These are phyloP conservation scores for Penicillium sp. DNA, from an alignment of 2,329 filamentous ascomycete species.

Conservation along the genomic window DNA sequence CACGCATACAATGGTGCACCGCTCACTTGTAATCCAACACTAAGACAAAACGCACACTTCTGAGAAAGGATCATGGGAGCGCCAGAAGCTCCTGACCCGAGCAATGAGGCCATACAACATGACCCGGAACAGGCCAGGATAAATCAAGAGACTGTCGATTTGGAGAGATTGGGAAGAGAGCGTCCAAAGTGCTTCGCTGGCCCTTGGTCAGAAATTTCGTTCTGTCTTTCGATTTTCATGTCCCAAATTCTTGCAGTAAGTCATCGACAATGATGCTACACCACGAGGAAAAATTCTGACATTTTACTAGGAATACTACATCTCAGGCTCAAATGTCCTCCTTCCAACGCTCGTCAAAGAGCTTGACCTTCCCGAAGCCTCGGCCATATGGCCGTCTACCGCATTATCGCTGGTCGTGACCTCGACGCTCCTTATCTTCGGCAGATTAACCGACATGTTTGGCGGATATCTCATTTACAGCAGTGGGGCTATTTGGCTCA, in stretches of 20 bases:
- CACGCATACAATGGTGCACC: neutral
- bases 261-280: conserved; percentile 1
- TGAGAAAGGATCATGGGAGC: conserved; percentile 1
- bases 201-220: conserved; percentile 58
- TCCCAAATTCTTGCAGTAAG: conserved; percentile 63
- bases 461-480: conserved; percentile 66
- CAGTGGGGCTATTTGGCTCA: conserved; percentile 62
- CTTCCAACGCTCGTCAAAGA: conserved; percentile 63
- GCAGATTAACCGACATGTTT: conserved; percentile 58
- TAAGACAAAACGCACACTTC: neutral
- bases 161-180: conserved; percentile 63
- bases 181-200: conserved; percentile 58
- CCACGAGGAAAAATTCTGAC: neutral
- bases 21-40: neutral
- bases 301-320: conserved; percentile 63
- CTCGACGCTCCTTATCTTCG: conserved; percentile 55
- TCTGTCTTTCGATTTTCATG: conserved; percentile 61
- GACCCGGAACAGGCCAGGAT: conserved; percentile 5
- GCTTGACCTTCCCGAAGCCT: conserved; percentile 66
- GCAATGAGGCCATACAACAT: neutral
- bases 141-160: conserved; percentile 22
- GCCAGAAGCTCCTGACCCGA: neutral
- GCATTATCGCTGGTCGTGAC: conserved; percentile 53
- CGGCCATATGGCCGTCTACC: conserved; percentile 56
- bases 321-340: conserved; percentile 71